Conservation (phyloP, 2,329 filamentous ascomycete species). For the Microcyclosporella mali region DNA sequence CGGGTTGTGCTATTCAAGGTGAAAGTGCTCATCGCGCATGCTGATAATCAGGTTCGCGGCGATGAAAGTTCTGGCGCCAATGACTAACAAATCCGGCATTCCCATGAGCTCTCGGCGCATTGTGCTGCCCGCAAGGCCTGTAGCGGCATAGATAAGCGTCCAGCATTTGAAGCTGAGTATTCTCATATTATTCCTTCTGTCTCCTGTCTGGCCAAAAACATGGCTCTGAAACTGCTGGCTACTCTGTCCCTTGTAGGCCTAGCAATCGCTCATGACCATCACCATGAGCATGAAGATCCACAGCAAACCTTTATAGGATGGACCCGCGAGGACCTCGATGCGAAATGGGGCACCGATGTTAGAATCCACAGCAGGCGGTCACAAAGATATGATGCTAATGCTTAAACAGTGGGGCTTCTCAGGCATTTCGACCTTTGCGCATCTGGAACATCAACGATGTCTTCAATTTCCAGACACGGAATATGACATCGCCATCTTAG, state of each 20-base stretch:
- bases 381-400: not conserved
- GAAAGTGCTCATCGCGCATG: too few relatives aligned
- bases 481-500: slow-evolving; percentile 67
- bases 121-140: not conserved
- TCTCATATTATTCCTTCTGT: slow-evolving; percentile 9
- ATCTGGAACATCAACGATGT: slow-evolving; percentile 44
- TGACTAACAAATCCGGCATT: too few relatives aligned
- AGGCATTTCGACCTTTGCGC: slow-evolving; percentile 37
- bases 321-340: slow-evolving; percentile 25
- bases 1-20: too few relatives aligned
- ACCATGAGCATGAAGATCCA: slow-evolving; percentile 11
- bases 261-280: slow-evolving; percentile 10
- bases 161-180: slow-evolving; percentile 6
- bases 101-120: not conserved
- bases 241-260: too few relatives aligned
- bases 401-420: slow-evolving; percentile 28
- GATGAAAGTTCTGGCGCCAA: too few relatives aligned
- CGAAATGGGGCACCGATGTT: slow-evolving; percentile 27
- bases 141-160: slow-evolving; percentile 12
- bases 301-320: slow-evolving; percentile 22
- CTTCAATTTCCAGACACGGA: slow-evolving; percentile 40
- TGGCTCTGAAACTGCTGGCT: slow-evolving; percentile 1
- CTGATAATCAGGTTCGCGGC: too few relatives aligned
- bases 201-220: not conserved
- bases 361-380: not conserved